phyloP scores from a whole-genome alignment of 305 asterid genomes.

The Rubia occidens region DNA sequence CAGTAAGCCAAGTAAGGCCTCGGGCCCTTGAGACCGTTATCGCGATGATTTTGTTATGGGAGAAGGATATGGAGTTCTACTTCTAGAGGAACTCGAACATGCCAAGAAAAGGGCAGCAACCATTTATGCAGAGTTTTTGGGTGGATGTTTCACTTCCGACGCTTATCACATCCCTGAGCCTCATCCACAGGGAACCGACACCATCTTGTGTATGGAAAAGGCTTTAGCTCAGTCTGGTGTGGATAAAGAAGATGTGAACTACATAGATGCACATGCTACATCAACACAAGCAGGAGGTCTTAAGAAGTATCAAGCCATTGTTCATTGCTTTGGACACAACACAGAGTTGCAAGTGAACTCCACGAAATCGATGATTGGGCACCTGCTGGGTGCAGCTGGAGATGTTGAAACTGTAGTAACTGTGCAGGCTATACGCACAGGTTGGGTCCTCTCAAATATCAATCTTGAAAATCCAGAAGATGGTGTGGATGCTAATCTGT shows the following conservation, averaged over 20 bases:
- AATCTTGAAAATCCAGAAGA: constrained; percentile 43
- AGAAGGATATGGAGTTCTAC: constrained; percentile 90
- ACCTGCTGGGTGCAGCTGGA: constrained; percentile 87
- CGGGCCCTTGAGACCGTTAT: constrained; percentile 90
- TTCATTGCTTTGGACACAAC: constrained; percentile 74
- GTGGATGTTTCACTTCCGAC: constrained; percentile 91
- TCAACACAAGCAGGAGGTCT: constrained; percentile 87
- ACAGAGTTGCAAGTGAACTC: constrained; percentile 77
- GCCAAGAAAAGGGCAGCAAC: constrained; percentile 86
- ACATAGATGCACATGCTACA: constrained; percentile 86
- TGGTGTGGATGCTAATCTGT: constrained; percentile 45
- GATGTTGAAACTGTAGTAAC: constrained; percentile 90
- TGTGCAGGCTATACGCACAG: constrained; percentile 51
- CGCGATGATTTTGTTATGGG: constrained; percentile 98
- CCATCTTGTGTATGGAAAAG: constrained; percentile 73
- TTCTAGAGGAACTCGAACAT: constrained; percentile 87
- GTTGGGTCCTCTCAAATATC: constrained; percentile 49
- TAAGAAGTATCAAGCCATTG: constrained; percentile 68
- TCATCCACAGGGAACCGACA: constrained; percentile 78
- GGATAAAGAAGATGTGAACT: constrained; percentile 69
- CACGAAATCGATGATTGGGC: constrained; percentile 85
- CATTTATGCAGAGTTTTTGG: constrained; percentile 83
- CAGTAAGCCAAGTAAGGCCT: constrained; percentile 72
- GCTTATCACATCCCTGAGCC: constrained; percentile 95
- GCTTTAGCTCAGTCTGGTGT: constrained; percentile 82